Conservation (phyloP, 345 rosid genomes). For the Garcia nutans region DNA sequence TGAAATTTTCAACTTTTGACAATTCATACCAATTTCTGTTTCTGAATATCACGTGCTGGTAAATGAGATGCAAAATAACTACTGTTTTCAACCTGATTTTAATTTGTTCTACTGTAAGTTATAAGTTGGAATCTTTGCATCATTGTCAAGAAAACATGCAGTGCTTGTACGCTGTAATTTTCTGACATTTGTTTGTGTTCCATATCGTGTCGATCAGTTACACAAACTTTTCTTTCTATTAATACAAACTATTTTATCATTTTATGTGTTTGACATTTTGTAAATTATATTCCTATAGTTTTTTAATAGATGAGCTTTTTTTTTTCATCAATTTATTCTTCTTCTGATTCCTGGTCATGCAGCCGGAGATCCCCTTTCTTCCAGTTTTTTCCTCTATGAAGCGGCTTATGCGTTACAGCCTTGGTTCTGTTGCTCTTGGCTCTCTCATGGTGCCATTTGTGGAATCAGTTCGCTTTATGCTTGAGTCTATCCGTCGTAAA, state of each 20-base stretch:
- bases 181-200: not conserved
- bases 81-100: not conserved
- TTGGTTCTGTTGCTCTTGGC: constrained; percentile 95
- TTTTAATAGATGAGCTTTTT: not conserved
- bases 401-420: constrained; percentile 75
- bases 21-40: not conserved
- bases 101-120: not conserved
- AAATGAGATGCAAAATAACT: not conserved
- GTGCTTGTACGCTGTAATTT: not conserved
- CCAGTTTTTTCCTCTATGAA: constrained; percentile 95
- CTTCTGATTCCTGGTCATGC: constrained; percentile 35
- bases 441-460: constrained; percentile 83
- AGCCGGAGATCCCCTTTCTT: constrained; percentile 92
- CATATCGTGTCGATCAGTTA: not conserved
- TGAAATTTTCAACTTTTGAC: not conserved
- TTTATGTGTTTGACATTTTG: not conserved
- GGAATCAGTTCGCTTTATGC: constrained; percentile 87
- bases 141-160: not conserved
- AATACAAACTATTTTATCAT: not conserved
- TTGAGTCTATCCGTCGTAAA: constrained; percentile 80
- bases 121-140: not conserved
- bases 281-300: not conserved
- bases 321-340: not conserved
- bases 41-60: too few species aligned
- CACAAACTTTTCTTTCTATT: not conserved